These are phyloP conservation scores for Candida neerlandica DNA, from an alignment of 1,139 yeast genomes.

Conservation along the genomic window DNA sequence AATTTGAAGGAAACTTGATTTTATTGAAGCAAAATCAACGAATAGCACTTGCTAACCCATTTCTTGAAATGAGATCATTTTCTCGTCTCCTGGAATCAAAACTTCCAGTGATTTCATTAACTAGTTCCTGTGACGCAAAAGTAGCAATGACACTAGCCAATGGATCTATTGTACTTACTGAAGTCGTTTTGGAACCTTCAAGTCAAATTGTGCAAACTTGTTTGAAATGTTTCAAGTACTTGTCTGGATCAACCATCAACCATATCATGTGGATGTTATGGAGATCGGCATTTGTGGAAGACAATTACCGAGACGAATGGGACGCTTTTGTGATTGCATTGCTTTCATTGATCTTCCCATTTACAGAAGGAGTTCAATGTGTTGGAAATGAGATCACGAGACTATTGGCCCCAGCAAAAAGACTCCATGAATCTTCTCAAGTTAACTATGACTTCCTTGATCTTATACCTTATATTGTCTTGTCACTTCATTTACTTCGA, in stretches of 20 bases:
- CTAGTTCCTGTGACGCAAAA: slow-evolving; percentile 31
- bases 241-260: slow-evolving; percentile 60
- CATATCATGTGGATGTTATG: slow-evolving; percentile 65
- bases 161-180: slow-evolving; percentile 32
- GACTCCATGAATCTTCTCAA: slow-evolving; percentile 29
- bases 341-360: slow-evolving; percentile 50
- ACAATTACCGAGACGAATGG: slow-evolving; percentile 58
- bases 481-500: slow-evolving; percentile 72
- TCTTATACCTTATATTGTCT: slow-evolving; percentile 61
- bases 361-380: slow-evolving; percentile 21
- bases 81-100: slow-evolving; percentile 34
- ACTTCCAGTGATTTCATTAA: slow-evolving; percentile 17
- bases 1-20: slow-evolving; percentile 46
- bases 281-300: slow-evolving; percentile 57
- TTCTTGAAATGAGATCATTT: slow-evolving; percentile 53
- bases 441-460: slow-evolving; percentile 46
- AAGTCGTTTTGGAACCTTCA: slow-evolving; percentile 50
- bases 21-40: slow-evolving; percentile 30
- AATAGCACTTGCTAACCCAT: slow-evolving; percentile 63
- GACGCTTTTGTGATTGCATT: slow-evolving; percentile 57
- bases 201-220: slow-evolving; percentile 44
- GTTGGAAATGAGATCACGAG: slow-evolving; percentile 39
- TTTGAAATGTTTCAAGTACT: slow-evolving; percentile 51
- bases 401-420: slow-evolving; percentile 41
- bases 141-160: slow-evolving; percentile 27